Percentiles rank a stretch among this genome's conserved stretches.
These are phyloP conservation scores for Solanum pinnatisectum DNA, from an alignment of 257 asterid genomes.

Conservation along the genomic window DNA sequence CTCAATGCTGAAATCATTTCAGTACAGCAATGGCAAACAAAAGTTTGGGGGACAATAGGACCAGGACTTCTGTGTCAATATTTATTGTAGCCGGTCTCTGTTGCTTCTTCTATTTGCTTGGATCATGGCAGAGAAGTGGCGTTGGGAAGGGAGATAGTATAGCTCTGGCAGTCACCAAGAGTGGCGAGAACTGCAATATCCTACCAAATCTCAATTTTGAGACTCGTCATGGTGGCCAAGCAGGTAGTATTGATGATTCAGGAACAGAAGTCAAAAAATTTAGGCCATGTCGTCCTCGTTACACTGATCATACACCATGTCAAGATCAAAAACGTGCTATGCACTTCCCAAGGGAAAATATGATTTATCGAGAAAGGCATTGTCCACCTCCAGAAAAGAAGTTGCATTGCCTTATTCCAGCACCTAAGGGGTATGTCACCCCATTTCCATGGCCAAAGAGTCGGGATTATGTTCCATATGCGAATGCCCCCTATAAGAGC, in stretches of 20 bases:
- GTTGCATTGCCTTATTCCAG: constrained; percentile 83
- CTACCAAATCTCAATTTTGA: constrained; percentile 71
- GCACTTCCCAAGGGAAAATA: constrained; percentile 80
- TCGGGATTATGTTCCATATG: constrained; percentile 91
- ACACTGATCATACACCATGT: constrained; percentile 87
- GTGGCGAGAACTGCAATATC: constrained; percentile 50
- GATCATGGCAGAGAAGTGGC: constrained; percentile 95
- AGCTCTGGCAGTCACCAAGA: constrained; percentile 70
- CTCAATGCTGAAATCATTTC: constrained; percentile 17
- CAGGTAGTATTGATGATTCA: constrained; percentile 51
- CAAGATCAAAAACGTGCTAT: constrained; percentile 90
- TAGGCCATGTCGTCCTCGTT: constrained; percentile 54
- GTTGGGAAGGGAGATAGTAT: constrained; percentile 87
- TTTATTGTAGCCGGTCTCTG: constrained; percentile 83
- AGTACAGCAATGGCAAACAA: constrained; percentile 69
- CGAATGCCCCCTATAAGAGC: constrained; percentile 90
- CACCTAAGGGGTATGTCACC: constrained; percentile 86
- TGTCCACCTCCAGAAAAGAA: constrained; percentile 72
- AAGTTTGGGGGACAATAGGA: constrained; percentile 57
- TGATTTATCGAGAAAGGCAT: constrained; percentile 93
- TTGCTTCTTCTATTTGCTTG: constrained; percentile 84
- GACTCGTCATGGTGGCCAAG: constrained; percentile 65
- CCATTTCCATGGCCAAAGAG: constrained; percentile 97
- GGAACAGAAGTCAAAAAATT: constrained; percentile 23
- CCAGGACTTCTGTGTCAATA: constrained; percentile 69